A percentile compares a stretch with the other conserved stretches of the same genome.
phyloP scores from a whole-genome alignment of 768 basidiomycete species.

The Leccinum incarnatum region DNA sequence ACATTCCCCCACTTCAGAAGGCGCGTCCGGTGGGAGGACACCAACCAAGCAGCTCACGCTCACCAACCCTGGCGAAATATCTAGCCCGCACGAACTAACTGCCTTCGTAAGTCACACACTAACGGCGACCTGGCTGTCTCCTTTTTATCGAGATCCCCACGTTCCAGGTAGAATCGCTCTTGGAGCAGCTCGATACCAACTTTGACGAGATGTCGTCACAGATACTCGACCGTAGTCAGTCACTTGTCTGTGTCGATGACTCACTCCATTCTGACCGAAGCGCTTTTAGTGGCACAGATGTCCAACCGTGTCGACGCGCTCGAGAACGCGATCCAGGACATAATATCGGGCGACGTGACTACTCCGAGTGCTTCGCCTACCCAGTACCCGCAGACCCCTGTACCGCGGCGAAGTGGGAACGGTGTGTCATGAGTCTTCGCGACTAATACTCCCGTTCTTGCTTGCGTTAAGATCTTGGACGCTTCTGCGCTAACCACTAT shows the following conservation, averaged over 20 bases:
- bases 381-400: slow-evolving; percentile 32
- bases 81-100: slow-evolving; percentile 91
- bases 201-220: slow-evolving; percentile 94
- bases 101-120: slow-evolving; percentile 69
- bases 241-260: neutral
- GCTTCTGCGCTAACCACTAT: slow-evolving; percentile 20
- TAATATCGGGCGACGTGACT: slow-evolving; percentile 71
- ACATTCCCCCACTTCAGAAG: slow-evolving; percentile 19
- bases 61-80: slow-evolving; percentile 59
- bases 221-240: slow-evolving; percentile 80
- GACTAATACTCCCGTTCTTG: slow-evolving; percentile 14
- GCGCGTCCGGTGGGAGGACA: slow-evolving; percentile 32
- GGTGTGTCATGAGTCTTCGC: slow-evolving; percentile 19
- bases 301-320: slow-evolving; percentile 86
- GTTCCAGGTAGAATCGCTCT: slow-evolving; percentile 76
- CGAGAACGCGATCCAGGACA: slow-evolving; percentile 88
- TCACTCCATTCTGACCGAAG: slow-evolving; percentile 6
- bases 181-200: slow-evolving; percentile 85
- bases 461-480: slow-evolving; percentile 12
- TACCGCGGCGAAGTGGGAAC: slow-evolving; percentile 45
- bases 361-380: slow-evolving; percentile 57
- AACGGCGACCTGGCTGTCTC: slow-evolving; percentile 3
- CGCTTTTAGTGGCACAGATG: slow-evolving; percentile 81
- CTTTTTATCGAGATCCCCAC: neutral
- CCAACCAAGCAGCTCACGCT: slow-evolving; percentile 44